phyloP scores from a whole-genome alignment of 106 monocot genomes.

The Phalaenopsis aphrodite region DNA sequence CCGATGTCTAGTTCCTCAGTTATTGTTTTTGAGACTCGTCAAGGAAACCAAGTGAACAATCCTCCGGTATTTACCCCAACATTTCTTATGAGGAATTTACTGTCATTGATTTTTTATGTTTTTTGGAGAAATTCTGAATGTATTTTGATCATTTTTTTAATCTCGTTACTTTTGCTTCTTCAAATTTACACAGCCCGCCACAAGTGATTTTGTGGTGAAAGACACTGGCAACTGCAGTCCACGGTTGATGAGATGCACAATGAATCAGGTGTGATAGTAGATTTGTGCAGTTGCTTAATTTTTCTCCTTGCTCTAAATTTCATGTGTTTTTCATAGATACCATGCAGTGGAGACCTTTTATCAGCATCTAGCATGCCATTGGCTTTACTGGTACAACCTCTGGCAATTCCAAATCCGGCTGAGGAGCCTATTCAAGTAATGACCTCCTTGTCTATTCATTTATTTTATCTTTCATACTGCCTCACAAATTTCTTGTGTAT shows the following conservation, averaged over 20 bases:
- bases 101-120: conserved; percentile 2
- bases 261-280: conserved; percentile 57
- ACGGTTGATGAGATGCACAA: conserved; percentile 89
- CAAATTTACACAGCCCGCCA: conserved; percentile 53
- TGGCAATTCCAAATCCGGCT: conserved; percentile 78
- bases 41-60: conserved; percentile 62
- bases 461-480: not conserved
- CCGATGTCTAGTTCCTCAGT: conserved; percentile 62
- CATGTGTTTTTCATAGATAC: conserved; percentile 44
- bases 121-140: not conserved
- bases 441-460: not conserved
- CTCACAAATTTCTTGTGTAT: not conserved
- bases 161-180: not conserved
- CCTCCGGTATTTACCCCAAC: conserved; percentile 54
- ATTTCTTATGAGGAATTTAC: not conserved
- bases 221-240: conserved; percentile 98
- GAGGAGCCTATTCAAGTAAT: conserved; percentile 97
- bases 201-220: conserved; percentile 77
- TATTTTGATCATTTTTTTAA: not conserved
- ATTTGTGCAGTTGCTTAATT: not conserved
- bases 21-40: conserved; percentile 64
- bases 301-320: not conserved
- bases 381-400: conserved; percentile 88
- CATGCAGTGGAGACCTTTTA: conserved; percentile 81
- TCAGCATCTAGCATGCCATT: conserved; percentile 84